These are phyloP conservation scores for Escallonia rubra DNA, from an alignment of 129 eudicot species.

Conservation along the genomic window DNA sequence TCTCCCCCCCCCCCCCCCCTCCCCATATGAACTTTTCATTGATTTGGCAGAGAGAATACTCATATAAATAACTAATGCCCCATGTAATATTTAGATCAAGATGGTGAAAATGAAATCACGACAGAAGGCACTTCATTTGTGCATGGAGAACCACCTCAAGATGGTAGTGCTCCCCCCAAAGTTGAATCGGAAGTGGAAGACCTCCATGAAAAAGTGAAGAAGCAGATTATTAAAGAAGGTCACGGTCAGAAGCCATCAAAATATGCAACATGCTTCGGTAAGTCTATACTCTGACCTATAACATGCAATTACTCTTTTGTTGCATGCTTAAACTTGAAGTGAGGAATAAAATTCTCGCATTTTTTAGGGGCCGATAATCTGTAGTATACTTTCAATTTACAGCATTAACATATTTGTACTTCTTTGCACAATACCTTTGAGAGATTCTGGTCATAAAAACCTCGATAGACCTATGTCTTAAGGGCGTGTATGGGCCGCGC, in stretches of 20 bases:
- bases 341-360: too few species aligned
- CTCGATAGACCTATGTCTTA: too few species aligned
- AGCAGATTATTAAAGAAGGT: conserved; percentile 90
- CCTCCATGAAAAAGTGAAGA: conserved; percentile 88
- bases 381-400: too few species aligned
- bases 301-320: neutral
- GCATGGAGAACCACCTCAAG: conserved; percentile 68
- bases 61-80: neutral
- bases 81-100: conserved; percentile 30
- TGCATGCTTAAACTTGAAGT: too few species aligned
- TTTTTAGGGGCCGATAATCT: too few species aligned
- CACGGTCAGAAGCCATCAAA: conserved; percentile 96
- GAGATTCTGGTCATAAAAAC: too few species aligned
- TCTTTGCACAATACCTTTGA: too few species aligned
- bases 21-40: too few species aligned
- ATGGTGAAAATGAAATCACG: conserved; percentile 54
- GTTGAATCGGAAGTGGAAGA: conserved; percentile 58
- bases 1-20: neutral
- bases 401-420: too few species aligned
- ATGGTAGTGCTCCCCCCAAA: conserved; percentile 71
- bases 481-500: too few species aligned
- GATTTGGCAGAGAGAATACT: neutral
- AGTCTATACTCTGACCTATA: conserved; percentile 22
- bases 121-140: conserved; percentile 71
- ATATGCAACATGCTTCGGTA: conserved; percentile 96